Conservation (phyloP, 1,284 basidiomycete species). For the Sparassis latifolia region DNA sequence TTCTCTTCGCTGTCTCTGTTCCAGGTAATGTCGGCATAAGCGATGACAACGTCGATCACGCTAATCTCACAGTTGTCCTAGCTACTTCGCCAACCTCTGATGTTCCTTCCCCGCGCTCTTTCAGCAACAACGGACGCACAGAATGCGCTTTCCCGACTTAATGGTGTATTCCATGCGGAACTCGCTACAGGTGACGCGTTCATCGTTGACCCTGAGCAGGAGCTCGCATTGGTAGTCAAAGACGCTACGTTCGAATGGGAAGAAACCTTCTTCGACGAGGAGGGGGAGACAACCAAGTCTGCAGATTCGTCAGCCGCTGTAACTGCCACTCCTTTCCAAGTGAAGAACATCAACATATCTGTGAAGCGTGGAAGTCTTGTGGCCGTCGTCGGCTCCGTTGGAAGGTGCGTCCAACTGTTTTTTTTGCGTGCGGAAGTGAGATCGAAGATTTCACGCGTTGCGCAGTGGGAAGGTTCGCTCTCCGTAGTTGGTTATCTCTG, state of each 20-base stretch:
- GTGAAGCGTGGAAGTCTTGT: conserved; percentile 55
- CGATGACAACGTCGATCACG: conserved; percentile 2
- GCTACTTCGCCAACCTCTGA: conserved; percentile 59
- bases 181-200: conserved; percentile 37
- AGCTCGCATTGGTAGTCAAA: conserved; percentile 43
- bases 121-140: conserved; percentile 60
- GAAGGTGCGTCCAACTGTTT: conserved; percentile 33
- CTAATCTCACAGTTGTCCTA: conserved; percentile 17
- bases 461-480: conserved; percentile 12
- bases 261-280: conserved; percentile 22
- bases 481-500: background rate
- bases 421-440: background rate
- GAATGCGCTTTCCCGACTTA: conserved; percentile 52
- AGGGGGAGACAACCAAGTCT: conserved; percentile 5
- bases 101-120: conserved; percentile 63
- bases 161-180: conserved; percentile 55
- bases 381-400: conserved; percentile 64
- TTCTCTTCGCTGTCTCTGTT: conserved; percentile 70
- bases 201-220: conserved; percentile 37
- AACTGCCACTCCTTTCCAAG: conserved; percentile 35
- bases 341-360: conserved; percentile 45
- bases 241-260: conserved; percentile 67
- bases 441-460: background rate
- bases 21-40: conserved; percentile 34
- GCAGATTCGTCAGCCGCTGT: background rate